phyloP scores from a whole-genome alignment of 352 stramenopile genomes.

The Peronospora belbahrii region DNA sequence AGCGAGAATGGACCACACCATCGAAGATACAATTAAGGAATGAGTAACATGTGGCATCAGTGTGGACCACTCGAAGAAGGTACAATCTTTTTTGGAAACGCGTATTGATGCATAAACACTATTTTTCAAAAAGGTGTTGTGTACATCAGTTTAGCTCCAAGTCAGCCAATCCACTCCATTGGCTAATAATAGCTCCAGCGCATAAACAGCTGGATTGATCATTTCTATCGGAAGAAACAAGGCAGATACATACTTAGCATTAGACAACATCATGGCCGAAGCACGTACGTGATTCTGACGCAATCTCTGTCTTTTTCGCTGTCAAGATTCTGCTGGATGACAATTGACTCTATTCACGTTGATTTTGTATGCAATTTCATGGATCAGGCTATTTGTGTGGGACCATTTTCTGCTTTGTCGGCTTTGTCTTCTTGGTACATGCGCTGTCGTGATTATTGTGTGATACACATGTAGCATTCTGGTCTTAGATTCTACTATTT shows the following conservation, averaged over 20 bases:
- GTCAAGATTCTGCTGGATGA: constrained; percentile 1
- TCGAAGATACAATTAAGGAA: too few relatives aligned
- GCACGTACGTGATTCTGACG: constrained; percentile 11
- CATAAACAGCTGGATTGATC: constrained; percentile 10
- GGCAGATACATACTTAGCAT: not conserved
- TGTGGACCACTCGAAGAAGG: too few relatives aligned
- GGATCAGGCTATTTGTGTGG: constrained; percentile 69
- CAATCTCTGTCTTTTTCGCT: not conserved
- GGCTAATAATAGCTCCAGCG: constrained; percentile 15
- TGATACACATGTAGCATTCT: too few relatives aligned
- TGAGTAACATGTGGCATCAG: too few relatives aligned
- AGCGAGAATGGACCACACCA: too few relatives aligned
- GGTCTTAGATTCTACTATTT: too few relatives aligned
- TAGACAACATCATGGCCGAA: constrained; percentile 13
- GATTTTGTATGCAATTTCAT: not conserved
- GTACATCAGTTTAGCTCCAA: too few relatives aligned
- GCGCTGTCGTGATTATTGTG: constrained; percentile 1
- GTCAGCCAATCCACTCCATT: too few relatives aligned
- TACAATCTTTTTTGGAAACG: too few relatives aligned
- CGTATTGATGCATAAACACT: too few relatives aligned
- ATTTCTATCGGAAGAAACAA: constrained; percentile 11
- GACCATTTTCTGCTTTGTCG: constrained; percentile 70
- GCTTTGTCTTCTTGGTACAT: constrained; percentile 73
- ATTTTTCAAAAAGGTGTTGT: too few relatives aligned
- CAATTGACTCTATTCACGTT: not conserved